These are phyloP conservation scores for Coccomyxa sp. DNA, from an alignment of 139 green algal species.

Conservation along the genomic window DNA sequence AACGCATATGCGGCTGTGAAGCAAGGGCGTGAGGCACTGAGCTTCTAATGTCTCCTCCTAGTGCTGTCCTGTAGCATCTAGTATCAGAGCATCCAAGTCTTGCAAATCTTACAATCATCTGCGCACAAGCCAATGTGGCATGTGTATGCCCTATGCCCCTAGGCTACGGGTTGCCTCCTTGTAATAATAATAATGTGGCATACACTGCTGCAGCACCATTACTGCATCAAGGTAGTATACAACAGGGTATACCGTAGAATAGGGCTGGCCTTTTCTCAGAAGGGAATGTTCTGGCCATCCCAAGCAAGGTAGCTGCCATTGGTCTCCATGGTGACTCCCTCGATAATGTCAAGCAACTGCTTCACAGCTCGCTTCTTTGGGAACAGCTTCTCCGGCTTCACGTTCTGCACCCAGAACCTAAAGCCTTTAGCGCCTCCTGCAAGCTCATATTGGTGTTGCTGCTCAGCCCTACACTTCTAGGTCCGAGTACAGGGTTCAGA, in stretches of 20 bases:
- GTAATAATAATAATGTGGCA: too few species aligned
- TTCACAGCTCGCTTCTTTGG: constrained; percentile 42
- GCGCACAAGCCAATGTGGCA: too few species aligned
- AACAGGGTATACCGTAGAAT: constrained; percentile 50
- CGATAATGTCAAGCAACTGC: constrained; percentile 70
- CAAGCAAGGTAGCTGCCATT: constrained; percentile 70
- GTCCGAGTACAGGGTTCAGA: not conserved
- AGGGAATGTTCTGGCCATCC: constrained; percentile 62
- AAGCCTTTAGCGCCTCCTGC: not conserved
- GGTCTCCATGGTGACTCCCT: constrained; percentile 30
- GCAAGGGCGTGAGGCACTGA: too few species aligned
- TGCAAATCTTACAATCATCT: too few species aligned
- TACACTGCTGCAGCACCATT: not conserved
- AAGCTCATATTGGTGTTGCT: not conserved
- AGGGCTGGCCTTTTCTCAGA: too few species aligned
- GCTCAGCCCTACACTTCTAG: not conserved
- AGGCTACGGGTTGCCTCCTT: too few species aligned
- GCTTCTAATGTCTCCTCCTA: too few species aligned
- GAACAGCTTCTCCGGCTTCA: constrained; percentile 75
- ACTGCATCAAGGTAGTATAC: not conserved
- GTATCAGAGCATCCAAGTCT: too few species aligned
- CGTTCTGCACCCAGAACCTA: constrained; percentile 36
- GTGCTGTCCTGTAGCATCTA: too few species aligned
- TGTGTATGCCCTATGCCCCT: too few species aligned
- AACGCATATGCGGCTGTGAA: too few species aligned